Evolutionary conservation across 306 rosid species (phyloP).

Genomic region (Phaseolus lunatus): DNA sequence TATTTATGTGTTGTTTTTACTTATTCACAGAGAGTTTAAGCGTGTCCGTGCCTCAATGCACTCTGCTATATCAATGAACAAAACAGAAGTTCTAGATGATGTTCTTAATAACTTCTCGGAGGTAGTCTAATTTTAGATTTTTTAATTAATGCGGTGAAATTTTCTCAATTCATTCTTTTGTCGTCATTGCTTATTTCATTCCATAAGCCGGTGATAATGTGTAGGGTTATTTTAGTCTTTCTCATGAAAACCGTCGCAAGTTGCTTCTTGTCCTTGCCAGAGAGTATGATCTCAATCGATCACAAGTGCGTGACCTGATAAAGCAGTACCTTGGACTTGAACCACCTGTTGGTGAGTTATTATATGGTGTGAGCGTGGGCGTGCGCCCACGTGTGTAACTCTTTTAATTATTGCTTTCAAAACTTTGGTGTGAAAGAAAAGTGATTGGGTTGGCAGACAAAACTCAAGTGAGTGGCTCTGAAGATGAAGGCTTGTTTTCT

Average conservation of each 20-base stretch:
- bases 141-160: background rate
- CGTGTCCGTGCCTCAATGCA: slow-evolving; percentile 76
- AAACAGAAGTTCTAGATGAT: slow-evolving; percentile 75
- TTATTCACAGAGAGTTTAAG: slow-evolving; percentile 64
- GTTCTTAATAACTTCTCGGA: slow-evolving; percentile 76
- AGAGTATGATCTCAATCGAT: slow-evolving; percentile 85
- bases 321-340: slow-evolving; percentile 88
- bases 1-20: background rate
- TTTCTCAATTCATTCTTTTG: slow-evolving; percentile 11
- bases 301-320: slow-evolving; percentile 73
- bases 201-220: slow-evolving; percentile 43
- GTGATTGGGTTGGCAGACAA: slow-evolving; percentile 56
- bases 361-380: background rate
- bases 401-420: slow-evolving; percentile 21
- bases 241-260: slow-evolving; percentile 66
- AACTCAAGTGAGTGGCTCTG: slow-evolving; percentile 54
- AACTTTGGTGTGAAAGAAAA: slow-evolving; percentile 31
- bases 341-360: slow-evolving; percentile 67
- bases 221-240: slow-evolving; percentile 82
- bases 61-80: slow-evolving; percentile 75
- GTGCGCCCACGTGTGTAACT: background rate
- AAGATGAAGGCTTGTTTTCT: slow-evolving; percentile 65
- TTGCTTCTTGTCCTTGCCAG: slow-evolving; percentile 76
- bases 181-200: slow-evolving; percentile 26
- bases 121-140: slow-evolving; percentile 48